Base-by-base conservation (phyloP, 495 filamentous ascomycete genomes). In the Penicillium macrosclerotiorum region DNA sequence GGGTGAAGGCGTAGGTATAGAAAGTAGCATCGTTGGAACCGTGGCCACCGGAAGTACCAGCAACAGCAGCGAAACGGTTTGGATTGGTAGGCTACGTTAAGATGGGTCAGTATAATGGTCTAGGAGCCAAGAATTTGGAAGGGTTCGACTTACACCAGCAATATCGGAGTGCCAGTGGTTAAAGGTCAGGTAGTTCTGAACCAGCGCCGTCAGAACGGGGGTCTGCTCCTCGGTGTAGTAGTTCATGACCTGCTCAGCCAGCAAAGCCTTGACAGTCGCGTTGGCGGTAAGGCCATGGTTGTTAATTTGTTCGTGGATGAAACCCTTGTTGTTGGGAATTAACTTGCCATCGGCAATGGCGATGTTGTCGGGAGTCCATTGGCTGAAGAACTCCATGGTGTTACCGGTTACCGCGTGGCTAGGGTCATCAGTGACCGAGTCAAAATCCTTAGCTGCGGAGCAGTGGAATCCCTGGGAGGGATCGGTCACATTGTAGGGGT, bases 161-260 rank as follows among this genome's bases (percentile, higher is more conserved):
- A 73, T 60, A 37, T 67, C 62, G 8, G 72, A 71, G 55, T 73
- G 69, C 75, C 75, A 80, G 52, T 71, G 61, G 63, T 78, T 73
- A 53, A 80, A 77, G 17, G 68, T 65, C 0, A 73, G 57, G 51
- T 71, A 80, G 52, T 78, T 74, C 41, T 78, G 62, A 11, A 71
- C 72, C 46, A 80, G 54, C 9, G 60, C 35, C 3, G 59, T 67
- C 29, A 78, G 56, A 7, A 77, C 69, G 8, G 73, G 75, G 11
- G 77, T 60, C 51, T 78, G 59, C 1, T 71, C 69, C 40, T 69
- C 67, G 20, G 71, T 72, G 41, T 77, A 78, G 58, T 77, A 77
- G 56, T 74, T 70, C 45, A 80, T 64, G 24, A 72, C 74, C 57
- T 78, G 64, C 26, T 58, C 59, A 7, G 69, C 69, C 5, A 65